These are phyloP conservation scores for Metarhizium sp. DNA, from an alignment of 2,329 filamentous ascomycete species.

Conservation along the genomic window DNA sequence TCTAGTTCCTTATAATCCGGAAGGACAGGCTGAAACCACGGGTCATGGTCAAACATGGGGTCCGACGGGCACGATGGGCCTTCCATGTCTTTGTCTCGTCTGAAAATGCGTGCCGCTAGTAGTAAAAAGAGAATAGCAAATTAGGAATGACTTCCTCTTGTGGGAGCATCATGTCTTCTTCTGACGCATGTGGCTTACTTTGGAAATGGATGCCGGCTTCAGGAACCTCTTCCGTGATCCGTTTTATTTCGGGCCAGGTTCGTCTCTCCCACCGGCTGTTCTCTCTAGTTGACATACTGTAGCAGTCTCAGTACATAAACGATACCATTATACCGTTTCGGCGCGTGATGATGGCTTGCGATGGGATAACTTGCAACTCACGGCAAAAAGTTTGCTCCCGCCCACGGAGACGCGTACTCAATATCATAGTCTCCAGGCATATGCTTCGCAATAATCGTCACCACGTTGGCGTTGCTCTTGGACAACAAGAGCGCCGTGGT, in stretches of 20 bases:
- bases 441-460: conserved; percentile 74
- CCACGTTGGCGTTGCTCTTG: conserved; percentile 30
- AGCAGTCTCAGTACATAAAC: background rate
- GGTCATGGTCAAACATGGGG: conserved; percentile 53
- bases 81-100: conserved; percentile 53
- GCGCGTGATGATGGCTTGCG: no score
- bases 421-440: conserved; percentile 92
- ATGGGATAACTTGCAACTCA: conserved; percentile 29
- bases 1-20: conserved; percentile 60
- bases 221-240: conserved; percentile 50
- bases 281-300: conserved; percentile 33
- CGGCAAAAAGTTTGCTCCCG: conserved; percentile 73
- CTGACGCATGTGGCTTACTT: conserved; percentile 27
- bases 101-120: conserved; percentile 38
- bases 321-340: no score
- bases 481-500: conserved; percentile 41
- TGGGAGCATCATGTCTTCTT: background rate
- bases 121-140: background rate
- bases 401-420: conserved; percentile 85
- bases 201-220: conserved; percentile 78
- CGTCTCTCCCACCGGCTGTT: conserved; percentile 49
- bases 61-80: conserved; percentile 33
- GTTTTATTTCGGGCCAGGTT: conserved; percentile 55
- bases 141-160: background rate
- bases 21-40: conserved; percentile 66